These are phyloP conservation scores for Aspergillus carlsbadensis DNA, from an alignment of 495 filamentous ascomycete genomes.

Conservation along the genomic window DNA sequence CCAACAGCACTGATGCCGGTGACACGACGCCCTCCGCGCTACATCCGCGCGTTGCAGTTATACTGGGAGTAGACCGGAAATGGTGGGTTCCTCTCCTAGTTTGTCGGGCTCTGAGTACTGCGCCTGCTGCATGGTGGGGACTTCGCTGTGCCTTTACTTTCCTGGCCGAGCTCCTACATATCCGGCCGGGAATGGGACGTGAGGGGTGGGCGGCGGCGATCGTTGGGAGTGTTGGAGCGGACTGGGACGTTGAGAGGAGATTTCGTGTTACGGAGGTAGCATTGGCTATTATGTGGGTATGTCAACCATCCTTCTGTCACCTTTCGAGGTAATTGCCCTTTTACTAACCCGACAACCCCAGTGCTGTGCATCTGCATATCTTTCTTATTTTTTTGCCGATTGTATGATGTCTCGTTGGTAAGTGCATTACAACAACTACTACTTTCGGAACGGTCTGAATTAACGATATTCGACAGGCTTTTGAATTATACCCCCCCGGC, in stretches of 20 bases:
- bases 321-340: no score
- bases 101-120: slow-evolving; percentile 59
- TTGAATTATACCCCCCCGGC: slow-evolving; percentile 83
- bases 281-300: slow-evolving; percentile 81
- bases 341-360: slow-evolving; percentile 27
- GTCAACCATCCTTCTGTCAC: slow-evolving; percentile 26
- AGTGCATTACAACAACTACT: no score
- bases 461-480: slow-evolving; percentile 62
- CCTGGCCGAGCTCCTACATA: slow-evolving; percentile 53
- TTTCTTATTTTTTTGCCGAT: slow-evolving; percentile 88
- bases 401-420: slow-evolving; percentile 90
- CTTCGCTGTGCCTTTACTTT: slow-evolving; percentile 60
- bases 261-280: slow-evolving; percentile 74
- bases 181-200: slow-evolving; percentile 45
- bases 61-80: slow-evolving; percentile 59
- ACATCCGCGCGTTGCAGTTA: slow-evolving; percentile 64
- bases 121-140: slow-evolving; percentile 62
- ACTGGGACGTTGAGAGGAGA: slow-evolving; percentile 54
- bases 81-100: slow-evolving; percentile 64
- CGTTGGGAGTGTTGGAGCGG: slow-evolving; percentile 44
- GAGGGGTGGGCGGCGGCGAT: slow-evolving; percentile 48
- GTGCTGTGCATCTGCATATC: slow-evolving; percentile 80
- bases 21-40: slow-evolving; percentile 37
- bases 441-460: no score
- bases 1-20: slow-evolving; percentile 34